These are phyloP conservation scores for Venustampulla echinocandica DNA, from an alignment of 495 filamentous ascomycete species.

Conservation along the genomic window DNA sequence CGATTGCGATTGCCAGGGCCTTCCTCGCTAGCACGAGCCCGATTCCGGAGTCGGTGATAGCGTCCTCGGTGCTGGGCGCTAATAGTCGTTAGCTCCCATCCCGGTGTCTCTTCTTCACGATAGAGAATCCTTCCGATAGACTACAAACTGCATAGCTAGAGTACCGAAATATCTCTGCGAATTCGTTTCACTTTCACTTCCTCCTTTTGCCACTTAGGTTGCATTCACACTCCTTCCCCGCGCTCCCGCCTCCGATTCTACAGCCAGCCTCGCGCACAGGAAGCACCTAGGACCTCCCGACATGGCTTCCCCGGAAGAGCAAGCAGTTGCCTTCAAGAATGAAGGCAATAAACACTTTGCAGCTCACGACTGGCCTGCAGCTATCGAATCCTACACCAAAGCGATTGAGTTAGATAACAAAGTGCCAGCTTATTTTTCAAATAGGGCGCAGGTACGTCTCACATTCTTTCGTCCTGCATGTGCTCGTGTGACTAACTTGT, in stretches of 20 bases:
- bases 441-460: conserved; percentile 74
- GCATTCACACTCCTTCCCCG: not conserved
- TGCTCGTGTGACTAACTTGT: conserved; percentile 40
- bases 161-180: no score
- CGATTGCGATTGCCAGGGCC: no score
- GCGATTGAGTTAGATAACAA: conserved; percentile 81
- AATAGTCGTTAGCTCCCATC: no score
- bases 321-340: conserved; percentile 77
- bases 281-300: not conserved
- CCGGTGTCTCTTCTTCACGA: no score
- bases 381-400: conserved; percentile 78
- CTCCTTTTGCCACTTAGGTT: no score
- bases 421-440: conserved; percentile 85
- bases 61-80: no score
- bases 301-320: conserved; percentile 36
- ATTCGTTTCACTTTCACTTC: no score
- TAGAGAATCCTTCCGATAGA: no score
- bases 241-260: not conserved
- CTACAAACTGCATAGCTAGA: no score
- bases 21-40: no score
- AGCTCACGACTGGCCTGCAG: conserved; percentile 75
- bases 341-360: conserved; percentile 92
- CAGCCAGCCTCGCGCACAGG: not conserved
- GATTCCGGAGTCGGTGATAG: no score
- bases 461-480: conserved; percentile 27